A percentile compares a stretch with the other conserved stretches of the same genome.
Conservation (phyloP, 2,329 filamentous ascomycete species). For the Cladophialophora bantiana region DNA sequence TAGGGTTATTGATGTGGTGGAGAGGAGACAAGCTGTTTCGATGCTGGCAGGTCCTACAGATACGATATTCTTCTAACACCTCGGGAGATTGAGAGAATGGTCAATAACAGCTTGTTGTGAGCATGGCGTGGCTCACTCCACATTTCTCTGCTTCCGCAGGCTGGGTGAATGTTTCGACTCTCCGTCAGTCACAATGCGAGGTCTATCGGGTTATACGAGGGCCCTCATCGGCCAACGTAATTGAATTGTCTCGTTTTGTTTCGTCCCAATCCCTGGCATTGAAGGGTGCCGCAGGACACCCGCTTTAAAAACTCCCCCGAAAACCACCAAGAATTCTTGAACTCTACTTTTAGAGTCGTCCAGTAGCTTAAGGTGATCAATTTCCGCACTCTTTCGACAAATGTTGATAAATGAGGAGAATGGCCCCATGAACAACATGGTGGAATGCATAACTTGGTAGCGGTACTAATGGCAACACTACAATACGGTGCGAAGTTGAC, state of each 20-base stretch:
- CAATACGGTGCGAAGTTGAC: too few species aligned
- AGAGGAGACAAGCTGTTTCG: neutral
- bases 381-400: too few species aligned
- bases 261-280: neutral
- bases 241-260: neutral
- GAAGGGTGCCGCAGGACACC: too few species aligned
- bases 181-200: neutral
- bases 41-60: neutral
- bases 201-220: neutral
- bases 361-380: too few species aligned
- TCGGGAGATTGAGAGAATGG: slow-evolving; percentile 11
- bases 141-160: slow-evolving; percentile 48
- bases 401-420: too few species aligned
- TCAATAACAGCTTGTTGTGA: slow-evolving; percentile 25
- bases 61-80: too few species aligned
- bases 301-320: too few species aligned
- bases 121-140: slow-evolving; percentile 43
- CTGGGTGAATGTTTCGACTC: slow-evolving; percentile 49
- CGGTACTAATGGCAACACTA: too few species aligned
- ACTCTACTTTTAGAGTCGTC: too few species aligned
- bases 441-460: too few species aligned
- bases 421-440: too few species aligned
- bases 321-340: too few species aligned
- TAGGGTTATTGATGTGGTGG: slow-evolving; percentile 2
- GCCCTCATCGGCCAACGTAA: slow-evolving; percentile 52